Conservation (phyloP, 805 yeast genomes). For the Ogataea thermomethanolica region DNA sequence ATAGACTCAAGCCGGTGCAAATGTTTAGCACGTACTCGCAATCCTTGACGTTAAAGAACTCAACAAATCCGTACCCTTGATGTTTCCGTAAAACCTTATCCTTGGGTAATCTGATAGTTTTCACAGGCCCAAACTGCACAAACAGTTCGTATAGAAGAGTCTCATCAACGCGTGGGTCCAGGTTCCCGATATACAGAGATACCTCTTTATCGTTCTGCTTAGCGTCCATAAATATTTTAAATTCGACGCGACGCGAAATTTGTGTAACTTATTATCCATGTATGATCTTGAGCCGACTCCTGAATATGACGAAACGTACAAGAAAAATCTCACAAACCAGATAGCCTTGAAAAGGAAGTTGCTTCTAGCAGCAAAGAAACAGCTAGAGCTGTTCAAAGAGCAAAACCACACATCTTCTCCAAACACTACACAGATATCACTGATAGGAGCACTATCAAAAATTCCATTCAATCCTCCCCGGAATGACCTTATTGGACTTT, state of each 20-base stretch:
- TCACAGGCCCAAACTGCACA: constrained; percentile 79
- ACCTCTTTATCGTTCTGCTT: constrained; percentile 46
- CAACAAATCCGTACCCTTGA: constrained; percentile 89
- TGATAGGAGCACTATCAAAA: constrained; percentile 24
- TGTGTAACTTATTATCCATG: constrained; percentile 1
- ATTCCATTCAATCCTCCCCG: constrained; percentile 31
- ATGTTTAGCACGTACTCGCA: constrained; percentile 65
- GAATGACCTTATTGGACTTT: constrained; percentile 27
- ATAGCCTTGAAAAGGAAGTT: constrained; percentile 22
- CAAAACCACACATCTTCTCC: background rate
- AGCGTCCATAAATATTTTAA: constrained; percentile 3
- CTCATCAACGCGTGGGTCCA: constrained; percentile 74
- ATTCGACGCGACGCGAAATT: constrained; percentile 14
- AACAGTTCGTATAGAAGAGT: constrained; percentile 73
- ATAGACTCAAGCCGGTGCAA: constrained; percentile 58
- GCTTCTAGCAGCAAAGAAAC: constrained; percentile 18
- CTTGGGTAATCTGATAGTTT: constrained; percentile 68
- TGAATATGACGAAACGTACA: constrained; percentile 15
- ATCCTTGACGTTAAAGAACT: constrained; percentile 56
- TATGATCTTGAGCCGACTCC: constrained; percentile 5
- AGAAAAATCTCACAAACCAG: constrained; percentile 20
- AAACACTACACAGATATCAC: constrained; percentile 17
- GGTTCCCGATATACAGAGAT: constrained; percentile 76
- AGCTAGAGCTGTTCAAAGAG: constrained; percentile 12
- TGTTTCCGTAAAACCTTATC: constrained; percentile 68